phyloP scores from a whole-genome alignment of 192 early-diverging fungal species.

The Linnemannia zychae region DNA sequence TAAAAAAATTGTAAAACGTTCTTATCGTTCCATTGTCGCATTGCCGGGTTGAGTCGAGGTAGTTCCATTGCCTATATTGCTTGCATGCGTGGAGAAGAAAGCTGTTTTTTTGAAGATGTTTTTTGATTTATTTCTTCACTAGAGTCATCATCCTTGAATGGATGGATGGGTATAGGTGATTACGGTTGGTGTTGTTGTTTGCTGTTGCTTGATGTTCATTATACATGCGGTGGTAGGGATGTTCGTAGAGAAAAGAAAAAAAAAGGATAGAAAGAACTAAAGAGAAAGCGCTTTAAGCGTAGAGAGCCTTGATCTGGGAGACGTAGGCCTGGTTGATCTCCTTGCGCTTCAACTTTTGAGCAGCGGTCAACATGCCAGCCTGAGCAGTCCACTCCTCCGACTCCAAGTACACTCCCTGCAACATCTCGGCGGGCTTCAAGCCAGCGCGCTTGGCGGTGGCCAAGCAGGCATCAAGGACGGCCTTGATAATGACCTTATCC shows the following conservation, averaged over 20 bases:
- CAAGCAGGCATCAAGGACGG: constrained; percentile 59
- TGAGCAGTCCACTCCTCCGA: constrained; percentile 93
- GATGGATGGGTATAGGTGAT: not conserved
- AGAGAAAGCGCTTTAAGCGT: constrained; percentile 12
- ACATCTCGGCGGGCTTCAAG: constrained; percentile 81
- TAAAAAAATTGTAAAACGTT: not conserved
- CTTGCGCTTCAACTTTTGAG: constrained; percentile 92
- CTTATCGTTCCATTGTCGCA: not conserved
- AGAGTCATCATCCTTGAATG: not conserved
- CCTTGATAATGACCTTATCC: constrained; percentile 65
- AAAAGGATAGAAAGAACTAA: constrained; percentile 1
- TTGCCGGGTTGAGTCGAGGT: too few relatives aligned
- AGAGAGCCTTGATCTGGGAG: constrained; percentile 69
- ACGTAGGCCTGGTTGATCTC: constrained; percentile 80
- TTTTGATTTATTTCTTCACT: constrained; percentile 4
- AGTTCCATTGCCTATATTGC: not conserved
- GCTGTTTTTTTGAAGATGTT: constrained; percentile 10
- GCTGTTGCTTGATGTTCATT: constrained; percentile 8
- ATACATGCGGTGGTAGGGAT: not conserved
- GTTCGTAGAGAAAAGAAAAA: not conserved
- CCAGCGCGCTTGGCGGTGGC: constrained; percentile 72
- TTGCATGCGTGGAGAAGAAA: too few relatives aligned
- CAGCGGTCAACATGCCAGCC: constrained; percentile 91
- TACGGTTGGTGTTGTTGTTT: not conserved
- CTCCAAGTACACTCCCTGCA: constrained; percentile 76